phyloP scores from a whole-genome alignment of 1,284 basidiomycete species.

The Ustilago crameri region DNA sequence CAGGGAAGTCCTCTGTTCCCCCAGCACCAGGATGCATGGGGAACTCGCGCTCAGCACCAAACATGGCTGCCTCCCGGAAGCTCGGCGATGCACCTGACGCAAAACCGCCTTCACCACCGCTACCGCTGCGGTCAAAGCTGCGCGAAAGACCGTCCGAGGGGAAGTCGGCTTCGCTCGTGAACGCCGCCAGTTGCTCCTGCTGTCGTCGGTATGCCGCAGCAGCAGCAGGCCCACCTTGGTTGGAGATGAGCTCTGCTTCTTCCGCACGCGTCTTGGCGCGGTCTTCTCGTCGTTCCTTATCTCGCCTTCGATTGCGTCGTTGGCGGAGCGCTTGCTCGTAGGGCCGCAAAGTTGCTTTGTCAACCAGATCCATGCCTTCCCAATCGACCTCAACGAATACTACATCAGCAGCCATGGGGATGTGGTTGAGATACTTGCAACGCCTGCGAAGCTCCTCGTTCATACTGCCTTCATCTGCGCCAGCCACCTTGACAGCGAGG shows the following conservation, averaged over 20 bases:
- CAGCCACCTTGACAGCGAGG: conserved; percentile 82
- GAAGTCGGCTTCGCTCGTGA: conserved; percentile 41
- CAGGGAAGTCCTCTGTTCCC: conserved; percentile 55
- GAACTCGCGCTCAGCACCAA: conserved; percentile 64
- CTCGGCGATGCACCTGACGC: conserved; percentile 40
- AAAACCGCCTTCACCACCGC: conserved; percentile 9
- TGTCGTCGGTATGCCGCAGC: conserved; percentile 45
- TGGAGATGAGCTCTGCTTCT: conserved; percentile 47
- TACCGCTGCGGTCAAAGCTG: conserved; percentile 30
- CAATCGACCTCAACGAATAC: conserved; percentile 89
- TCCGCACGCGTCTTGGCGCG: conserved; percentile 60
- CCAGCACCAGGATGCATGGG: conserved; percentile 58
- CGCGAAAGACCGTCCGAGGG: conserved; percentile 47
- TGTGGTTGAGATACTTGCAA: conserved; percentile 93
- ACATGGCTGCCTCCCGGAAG: conserved; percentile 62
- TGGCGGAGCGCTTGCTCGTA: conserved; percentile 61
- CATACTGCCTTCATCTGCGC: conserved; percentile 76
- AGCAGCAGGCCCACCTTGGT: conserved; percentile 32
- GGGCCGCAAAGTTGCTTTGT: conserved; percentile 49
- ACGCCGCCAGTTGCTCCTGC: conserved; percentile 42
- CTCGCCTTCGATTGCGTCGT: conserved; percentile 49
- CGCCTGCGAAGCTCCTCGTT: conserved; percentile 91
- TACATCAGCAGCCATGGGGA: conserved; percentile 91
- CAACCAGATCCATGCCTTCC: conserved; percentile 56
- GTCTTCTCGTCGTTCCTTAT: conserved; percentile 61